Conservation (phyloP, 2,329 filamentous ascomycete species). For the Biscogniauxia marginata region DNA sequence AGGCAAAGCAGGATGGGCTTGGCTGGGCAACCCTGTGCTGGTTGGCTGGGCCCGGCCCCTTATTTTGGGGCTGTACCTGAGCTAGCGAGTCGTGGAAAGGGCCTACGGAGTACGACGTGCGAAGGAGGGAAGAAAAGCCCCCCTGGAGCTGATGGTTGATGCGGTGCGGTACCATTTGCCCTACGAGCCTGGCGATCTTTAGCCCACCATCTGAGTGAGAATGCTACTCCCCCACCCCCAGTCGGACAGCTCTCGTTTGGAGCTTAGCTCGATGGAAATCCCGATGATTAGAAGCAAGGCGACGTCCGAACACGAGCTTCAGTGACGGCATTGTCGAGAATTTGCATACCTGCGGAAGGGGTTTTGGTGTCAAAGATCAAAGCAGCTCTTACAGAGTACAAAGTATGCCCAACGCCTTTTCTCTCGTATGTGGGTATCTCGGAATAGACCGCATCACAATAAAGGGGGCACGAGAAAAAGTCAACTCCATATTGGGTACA, state of each 20-base stretch:
- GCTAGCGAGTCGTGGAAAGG: conserved; percentile 11
- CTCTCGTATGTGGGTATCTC: background rate
- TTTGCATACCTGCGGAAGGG: conserved; percentile 8
- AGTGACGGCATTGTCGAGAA: conserved; percentile 17
- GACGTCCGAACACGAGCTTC: conserved; percentile 21
- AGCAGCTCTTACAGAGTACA: background rate
- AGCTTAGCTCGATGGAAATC: conserved; percentile 17
- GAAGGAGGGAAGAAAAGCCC: background rate
- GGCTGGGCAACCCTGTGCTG: conserved; percentile 15
- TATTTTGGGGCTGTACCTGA: conserved; percentile 32
- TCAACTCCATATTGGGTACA: background rate
- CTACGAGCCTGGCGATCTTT: background rate
- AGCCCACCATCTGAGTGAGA: conserved; percentile 14
- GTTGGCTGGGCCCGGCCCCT: conserved; percentile 19
- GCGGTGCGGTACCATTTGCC: background rate
- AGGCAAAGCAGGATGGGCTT: conserved; percentile 1
- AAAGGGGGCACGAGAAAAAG: background rate
- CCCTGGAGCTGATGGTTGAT: background rate
- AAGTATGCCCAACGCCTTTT: background rate
- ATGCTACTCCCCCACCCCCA: conserved; percentile 17
- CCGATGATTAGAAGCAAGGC: conserved; percentile 23
- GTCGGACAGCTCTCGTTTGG: background rate
- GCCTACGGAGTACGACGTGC: background rate
- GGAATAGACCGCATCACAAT: background rate
- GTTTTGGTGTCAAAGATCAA: conserved; percentile 4